phyloP scores from a whole-genome alignment of 176 grass and related monocot species.

The Carex myosuroides region DNA sequence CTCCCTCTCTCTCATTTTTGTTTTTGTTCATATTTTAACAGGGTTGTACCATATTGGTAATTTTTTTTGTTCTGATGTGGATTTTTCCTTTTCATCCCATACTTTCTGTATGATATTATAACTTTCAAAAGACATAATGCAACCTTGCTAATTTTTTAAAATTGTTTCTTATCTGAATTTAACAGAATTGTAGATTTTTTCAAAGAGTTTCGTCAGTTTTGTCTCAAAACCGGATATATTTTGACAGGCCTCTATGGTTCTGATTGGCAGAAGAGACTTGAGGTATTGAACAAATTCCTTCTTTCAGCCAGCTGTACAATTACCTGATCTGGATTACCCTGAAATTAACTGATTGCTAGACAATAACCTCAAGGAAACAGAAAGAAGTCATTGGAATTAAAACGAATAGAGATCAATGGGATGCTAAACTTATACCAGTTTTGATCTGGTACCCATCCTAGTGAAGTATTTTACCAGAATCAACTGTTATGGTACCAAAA shows the following conservation, averaged over 20 bases:
- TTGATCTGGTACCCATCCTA: background rate
- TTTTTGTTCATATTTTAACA: background rate
- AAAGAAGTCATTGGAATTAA: background rate
- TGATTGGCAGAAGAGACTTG: conserved; percentile 88
- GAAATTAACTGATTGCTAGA: background rate
- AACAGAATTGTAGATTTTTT: conserved; percentile 82
- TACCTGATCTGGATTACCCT: background rate
- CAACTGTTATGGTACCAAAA: background rate
- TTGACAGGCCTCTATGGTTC: conserved; percentile 69
- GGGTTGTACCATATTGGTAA: background rate
- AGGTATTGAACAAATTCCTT: conserved; percentile 40
- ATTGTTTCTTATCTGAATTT: conserved; percentile 18
- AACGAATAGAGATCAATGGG: background rate
- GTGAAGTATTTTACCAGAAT: background rate
- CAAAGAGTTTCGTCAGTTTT: conserved; percentile 95
- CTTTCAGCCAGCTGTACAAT: background rate
- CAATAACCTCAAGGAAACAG: background rate
- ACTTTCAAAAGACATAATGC: background rate
- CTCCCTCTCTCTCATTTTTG: background rate
- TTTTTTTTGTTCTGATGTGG: background rate
- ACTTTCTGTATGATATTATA: background rate
- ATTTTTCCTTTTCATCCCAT: background rate
- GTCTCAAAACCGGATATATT: conserved; percentile 66
- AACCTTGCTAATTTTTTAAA: background rate
- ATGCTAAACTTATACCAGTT: conserved; percentile 1